Percentiles rank a stretch among this genome's conserved stretches.
Conservation (phyloP, 1,139 yeast genomes). For the Pichia terricola region DNA sequence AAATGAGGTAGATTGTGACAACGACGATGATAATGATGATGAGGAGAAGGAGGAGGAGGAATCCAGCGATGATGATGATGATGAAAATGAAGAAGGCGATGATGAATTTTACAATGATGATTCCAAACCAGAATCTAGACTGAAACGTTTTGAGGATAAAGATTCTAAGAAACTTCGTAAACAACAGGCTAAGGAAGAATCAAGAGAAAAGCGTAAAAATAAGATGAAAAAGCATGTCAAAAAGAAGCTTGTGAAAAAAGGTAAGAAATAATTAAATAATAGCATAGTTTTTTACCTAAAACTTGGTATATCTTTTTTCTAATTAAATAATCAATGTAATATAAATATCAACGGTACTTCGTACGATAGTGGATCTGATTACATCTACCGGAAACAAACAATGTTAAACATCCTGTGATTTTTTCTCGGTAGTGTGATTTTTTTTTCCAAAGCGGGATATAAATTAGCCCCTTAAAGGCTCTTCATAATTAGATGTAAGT, state of each 20-base stretch:
- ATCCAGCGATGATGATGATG: constrained; percentile 18
- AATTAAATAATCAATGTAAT: too few species aligned
- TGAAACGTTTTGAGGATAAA: constrained; percentile 76
- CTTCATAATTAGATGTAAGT: too few species aligned
- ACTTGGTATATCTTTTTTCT: too few species aligned
- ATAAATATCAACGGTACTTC: too few species aligned
- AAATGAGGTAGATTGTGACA: constrained; percentile 16
- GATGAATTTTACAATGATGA: constrained; percentile 28
- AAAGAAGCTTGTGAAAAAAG: constrained; percentile 61
- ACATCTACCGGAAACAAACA: too few species aligned
- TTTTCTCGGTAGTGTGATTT: too few species aligned
- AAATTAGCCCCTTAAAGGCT: too few species aligned
- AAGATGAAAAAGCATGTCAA: constrained; percentile 90
- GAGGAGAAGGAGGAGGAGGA: constrained; percentile 24
- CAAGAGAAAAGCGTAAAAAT: constrained; percentile 78
- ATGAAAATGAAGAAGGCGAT: constrained; percentile 27
- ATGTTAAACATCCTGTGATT: too few species aligned
- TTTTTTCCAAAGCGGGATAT: too few species aligned
- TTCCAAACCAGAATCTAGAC: constrained; percentile 36
- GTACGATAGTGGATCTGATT: too few species aligned
- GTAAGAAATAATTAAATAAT: constrained; percentile 4
- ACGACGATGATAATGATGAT: constrained; percentile 15
- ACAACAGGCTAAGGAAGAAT: constrained; percentile 71
- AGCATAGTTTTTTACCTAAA: too few species aligned
- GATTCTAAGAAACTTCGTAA: constrained; percentile 80